Conservation (phyloP, 2,329 filamentous ascomycete genomes). For the Penicillium thymicola region DNA sequence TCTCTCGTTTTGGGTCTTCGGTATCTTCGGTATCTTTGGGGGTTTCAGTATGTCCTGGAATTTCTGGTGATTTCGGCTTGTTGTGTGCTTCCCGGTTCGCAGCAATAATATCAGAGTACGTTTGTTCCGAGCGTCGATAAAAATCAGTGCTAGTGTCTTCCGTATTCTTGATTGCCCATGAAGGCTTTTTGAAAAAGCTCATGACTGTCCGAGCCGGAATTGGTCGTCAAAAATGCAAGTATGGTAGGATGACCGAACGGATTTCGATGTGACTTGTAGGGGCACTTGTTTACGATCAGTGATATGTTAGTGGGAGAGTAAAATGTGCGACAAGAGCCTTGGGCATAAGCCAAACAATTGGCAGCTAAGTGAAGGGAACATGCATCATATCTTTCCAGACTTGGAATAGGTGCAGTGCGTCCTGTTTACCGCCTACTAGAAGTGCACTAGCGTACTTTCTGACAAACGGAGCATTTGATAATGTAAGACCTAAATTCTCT, state of each 20-base stretch:
- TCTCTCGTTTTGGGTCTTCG: slow-evolving; percentile 12
- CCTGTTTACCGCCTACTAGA: background rate
- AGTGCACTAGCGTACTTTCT: background rate
- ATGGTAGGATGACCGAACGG: background rate
- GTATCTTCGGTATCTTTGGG: background rate
- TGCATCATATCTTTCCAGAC: background rate
- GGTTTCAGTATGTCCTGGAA: slow-evolving; percentile 1
- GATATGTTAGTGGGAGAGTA: background rate
- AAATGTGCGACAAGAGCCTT: background rate
- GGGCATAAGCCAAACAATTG: background rate
- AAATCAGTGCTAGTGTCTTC: slow-evolving; percentile 40
- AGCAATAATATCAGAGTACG: slow-evolving; percentile 46
- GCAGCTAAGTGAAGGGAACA: background rate
- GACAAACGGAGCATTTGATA: background rate
- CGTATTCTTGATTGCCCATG: slow-evolving; percentile 46
- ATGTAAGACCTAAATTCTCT: background rate
- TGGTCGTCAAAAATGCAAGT: background rate
- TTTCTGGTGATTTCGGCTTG: slow-evolving; percentile 17
- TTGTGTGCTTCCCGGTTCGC: slow-evolving; percentile 39
- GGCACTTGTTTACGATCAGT: background rate
- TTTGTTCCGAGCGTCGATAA: slow-evolving; percentile 49
- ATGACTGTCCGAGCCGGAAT: slow-evolving; percentile 3
- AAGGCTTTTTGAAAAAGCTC: slow-evolving; percentile 56
- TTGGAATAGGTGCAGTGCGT: background rate
- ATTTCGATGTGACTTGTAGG: background rate